phyloP scores from a whole-genome alignment of 768 basidiomycete species.

The Wakefieldia striispora region DNA sequence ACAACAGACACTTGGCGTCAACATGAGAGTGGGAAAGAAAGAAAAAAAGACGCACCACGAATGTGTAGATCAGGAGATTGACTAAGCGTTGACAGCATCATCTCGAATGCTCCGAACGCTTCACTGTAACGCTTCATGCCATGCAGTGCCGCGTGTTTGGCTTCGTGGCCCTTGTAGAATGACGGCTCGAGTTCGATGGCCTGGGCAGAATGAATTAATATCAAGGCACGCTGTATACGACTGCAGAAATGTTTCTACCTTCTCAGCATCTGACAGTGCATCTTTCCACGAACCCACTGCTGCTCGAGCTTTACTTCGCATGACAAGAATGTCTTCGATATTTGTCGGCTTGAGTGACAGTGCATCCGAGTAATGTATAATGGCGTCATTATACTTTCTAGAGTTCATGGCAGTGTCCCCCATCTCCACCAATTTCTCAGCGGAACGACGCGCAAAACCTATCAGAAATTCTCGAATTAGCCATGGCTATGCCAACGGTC shows the following conservation, averaged over 20 bases:
- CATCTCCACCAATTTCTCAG: neutral
- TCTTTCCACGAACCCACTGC: slow-evolving; percentile 1
- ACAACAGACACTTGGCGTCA: neutral
- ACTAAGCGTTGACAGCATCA: neutral
- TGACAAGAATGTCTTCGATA: neutral
- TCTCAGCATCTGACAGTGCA: slow-evolving; percentile 2
- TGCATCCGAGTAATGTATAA: neutral
- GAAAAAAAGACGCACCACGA: neutral
- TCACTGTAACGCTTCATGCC: neutral
- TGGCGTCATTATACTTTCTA: neutral
- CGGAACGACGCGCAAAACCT: neutral
- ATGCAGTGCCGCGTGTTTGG: neutral
- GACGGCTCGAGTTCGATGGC: neutral
- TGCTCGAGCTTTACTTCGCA: slow-evolving; percentile 1
- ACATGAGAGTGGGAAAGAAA: neutral
- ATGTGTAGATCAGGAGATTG: neutral
- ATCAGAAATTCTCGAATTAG: neutral
- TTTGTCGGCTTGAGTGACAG: neutral
- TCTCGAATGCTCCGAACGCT: neutral
- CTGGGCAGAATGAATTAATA: neutral
- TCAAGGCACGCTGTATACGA: neutral
- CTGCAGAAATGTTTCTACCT: neutral
- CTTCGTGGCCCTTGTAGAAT: neutral
- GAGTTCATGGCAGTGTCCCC: neutral
- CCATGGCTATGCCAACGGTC: neutral